Evolutionary conservation across 768 basidiomycete species (phyloP), one percentile per base, ranked within the genome.

Genomic region (Tricholoma hemisulphureum): DNA sequence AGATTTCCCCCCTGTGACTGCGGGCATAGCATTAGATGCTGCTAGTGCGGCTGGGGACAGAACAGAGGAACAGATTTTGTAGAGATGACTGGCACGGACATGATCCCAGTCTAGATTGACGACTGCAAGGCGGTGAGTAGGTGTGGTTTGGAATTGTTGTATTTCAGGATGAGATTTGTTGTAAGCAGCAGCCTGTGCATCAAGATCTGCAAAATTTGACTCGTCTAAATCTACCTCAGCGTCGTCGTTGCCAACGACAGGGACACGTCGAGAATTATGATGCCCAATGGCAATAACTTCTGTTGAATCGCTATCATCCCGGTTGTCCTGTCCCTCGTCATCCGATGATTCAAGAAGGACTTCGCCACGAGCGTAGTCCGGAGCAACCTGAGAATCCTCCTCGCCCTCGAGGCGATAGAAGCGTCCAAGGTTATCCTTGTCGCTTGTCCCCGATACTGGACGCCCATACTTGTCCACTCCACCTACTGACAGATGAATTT

Each of bases 51-150:
- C 73, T 13, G 83, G 72, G 6, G 90, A 88, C 5, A 96, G 80
- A 39, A 95, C 82, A 2, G 95, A 98, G 16, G 91, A 85, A 73
- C 92, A 93, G 32, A 98, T 91, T 73, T 91, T 93, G 83, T 87
- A 97, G 11, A 99, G 77, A 69, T 98, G 95, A 18, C 76, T 75
- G 0, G 96, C 93, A 55, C 89, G 88, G 51, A 98, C 85, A 72
- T 98, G 84, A 70, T 98, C 97, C 97, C 97, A 99, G 73, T 99
- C 97, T 52, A 98, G 83, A 70, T 98, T 98, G 61, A 98, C 96
- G 45, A 89, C 83, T 0, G 96, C 97, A 6, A 99, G 69, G 21
- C 96, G 81, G 55, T 75, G 80, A 2, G 93, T 94, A 9, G 77
- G 71, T 9, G 76, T 71, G 8, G 75, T 78, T 2, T 76, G 74